A percentile compares a stretch with the other conserved stretches of the same genome.
phyloP scores from a whole-genome alignment of 768 basidiomycete genomes.

The Baorangia bicolor region DNA sequence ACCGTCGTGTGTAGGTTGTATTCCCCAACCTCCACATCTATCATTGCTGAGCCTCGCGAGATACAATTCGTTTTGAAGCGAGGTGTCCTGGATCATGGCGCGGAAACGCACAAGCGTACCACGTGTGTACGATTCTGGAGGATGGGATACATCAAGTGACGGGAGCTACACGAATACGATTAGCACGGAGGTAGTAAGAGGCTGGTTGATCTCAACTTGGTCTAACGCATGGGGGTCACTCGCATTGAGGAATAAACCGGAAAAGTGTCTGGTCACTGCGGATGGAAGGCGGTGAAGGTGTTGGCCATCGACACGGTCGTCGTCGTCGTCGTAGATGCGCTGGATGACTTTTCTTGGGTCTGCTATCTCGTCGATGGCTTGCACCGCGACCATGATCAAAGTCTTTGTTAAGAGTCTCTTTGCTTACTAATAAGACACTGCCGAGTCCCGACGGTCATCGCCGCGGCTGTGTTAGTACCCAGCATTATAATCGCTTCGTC shows the following conservation, averaged over 20 bases:
- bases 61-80: constrained; percentile 71
- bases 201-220: constrained; percentile 22
- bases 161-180: constrained; percentile 50
- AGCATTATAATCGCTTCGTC: neutral
- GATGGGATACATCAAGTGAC: constrained; percentile 43
- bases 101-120: constrained; percentile 69
- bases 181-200: neutral
- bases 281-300: constrained; percentile 34
- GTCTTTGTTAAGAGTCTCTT: neutral
- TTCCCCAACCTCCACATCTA: constrained; percentile 74
- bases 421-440: constrained; percentile 20
- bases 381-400: constrained; percentile 50
- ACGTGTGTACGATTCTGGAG: constrained; percentile 49
- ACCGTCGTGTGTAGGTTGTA: constrained; percentile 36
- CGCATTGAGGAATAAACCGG: constrained; percentile 38
- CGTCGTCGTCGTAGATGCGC: constrained; percentile 41
- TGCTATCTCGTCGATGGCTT: constrained; percentile 47
- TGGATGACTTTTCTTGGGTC: constrained; percentile 50
- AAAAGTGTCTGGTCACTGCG: constrained; percentile 48
- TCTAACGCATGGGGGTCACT: constrained; percentile 28
- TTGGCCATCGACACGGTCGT: constrained; percentile 1
- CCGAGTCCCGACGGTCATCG: neutral
- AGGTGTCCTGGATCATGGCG: constrained; percentile 83
- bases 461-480: constrained; percentile 13
- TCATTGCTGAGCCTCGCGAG: constrained; percentile 45